Conservation (phyloP, 2,329 filamentous ascomycete genomes). For the Colletotrichum filicis region DNA sequence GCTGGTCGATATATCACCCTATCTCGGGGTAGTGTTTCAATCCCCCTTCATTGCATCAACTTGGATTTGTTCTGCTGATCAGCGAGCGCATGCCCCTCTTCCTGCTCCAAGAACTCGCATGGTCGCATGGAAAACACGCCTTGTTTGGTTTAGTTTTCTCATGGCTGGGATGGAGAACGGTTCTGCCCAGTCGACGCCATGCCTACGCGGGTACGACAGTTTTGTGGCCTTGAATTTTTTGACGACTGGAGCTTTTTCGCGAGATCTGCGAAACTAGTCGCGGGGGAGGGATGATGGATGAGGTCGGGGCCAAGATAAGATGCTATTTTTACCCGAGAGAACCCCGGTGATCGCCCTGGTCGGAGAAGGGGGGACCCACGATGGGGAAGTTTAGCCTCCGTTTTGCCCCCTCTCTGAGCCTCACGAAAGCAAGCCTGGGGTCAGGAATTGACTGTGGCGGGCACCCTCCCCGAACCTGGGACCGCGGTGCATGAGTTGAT, state of each 20-base stretch:
- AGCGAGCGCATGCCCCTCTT: not conserved
- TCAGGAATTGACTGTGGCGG: not conserved
- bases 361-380: conserved; percentile 12
- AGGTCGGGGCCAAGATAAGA: not conserved
- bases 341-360: conserved; percentile 28
- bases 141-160: not conserved
- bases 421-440: conserved; percentile 27
- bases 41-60: not conserved
- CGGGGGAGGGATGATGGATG: not conserved
- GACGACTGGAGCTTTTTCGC: not conserved
- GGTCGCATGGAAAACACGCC: not conserved
- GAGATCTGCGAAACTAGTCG: not conserved
- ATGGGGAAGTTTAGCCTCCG: conserved; percentile 21
- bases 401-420: conserved; percentile 47
- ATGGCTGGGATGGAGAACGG: conserved; percentile 4
- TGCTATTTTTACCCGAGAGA: conserved; percentile 32
- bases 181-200: not conserved
- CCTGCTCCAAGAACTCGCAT: not conserved
- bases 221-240: not conserved
- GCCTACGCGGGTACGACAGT: conserved; percentile 4
- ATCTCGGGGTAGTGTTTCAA: conserved; percentile 6
- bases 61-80: not conserved
- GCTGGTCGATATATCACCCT: not conserved
- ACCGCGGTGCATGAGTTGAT: conserved; percentile 7
- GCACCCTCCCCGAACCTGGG: not conserved